Percentiles rank a stretch among this genome's conserved stretches.
These are phyloP conservation scores for Xylaria nigripes DNA, from an alignment of 495 filamentous ascomycete genomes.

Conservation along the genomic window DNA sequence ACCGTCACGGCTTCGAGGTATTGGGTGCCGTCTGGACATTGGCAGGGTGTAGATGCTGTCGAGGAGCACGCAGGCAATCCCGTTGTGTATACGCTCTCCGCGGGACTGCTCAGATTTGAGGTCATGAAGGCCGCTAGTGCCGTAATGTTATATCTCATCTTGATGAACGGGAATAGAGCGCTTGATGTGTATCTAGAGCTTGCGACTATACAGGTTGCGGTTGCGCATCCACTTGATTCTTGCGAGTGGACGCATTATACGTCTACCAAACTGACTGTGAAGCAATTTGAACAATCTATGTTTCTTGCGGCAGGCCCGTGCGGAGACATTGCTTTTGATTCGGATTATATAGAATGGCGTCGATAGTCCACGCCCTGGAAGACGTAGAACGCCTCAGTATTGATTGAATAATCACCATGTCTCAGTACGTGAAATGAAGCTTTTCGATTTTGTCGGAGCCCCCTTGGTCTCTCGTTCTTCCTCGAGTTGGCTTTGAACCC, in stretches of 20 bases:
- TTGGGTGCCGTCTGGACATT: neutral
- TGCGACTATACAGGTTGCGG: neutral
- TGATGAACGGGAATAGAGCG: neutral
- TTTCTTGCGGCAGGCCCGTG: no score
- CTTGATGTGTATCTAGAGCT: neutral
- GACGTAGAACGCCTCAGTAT: neutral
- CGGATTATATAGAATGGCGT: neutral
- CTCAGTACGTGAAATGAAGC: neutral
- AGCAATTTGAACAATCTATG: no score
- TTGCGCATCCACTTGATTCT: neutral
- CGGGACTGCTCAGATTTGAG: conserved; percentile 7
- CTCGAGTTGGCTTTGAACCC: no score
- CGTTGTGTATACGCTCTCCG: neutral
- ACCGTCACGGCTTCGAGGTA: neutral
- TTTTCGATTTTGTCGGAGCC: no score
- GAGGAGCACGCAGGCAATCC: neutral
- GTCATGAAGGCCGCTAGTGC: neutral
- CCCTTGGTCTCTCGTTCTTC: no score
- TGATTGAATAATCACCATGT: neutral
- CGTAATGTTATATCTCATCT: neutral
- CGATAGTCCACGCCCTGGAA: neutral
- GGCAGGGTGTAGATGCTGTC: neutral
- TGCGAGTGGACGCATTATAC: no score
- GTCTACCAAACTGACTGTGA: neutral
- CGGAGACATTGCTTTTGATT: no score